A percentile compares a stretch with the other conserved stretches of the same genome.
Evolutionary conservation across 257 asterid genomes (phyloP).

Genomic region (Verbascum thapsus): DNA sequence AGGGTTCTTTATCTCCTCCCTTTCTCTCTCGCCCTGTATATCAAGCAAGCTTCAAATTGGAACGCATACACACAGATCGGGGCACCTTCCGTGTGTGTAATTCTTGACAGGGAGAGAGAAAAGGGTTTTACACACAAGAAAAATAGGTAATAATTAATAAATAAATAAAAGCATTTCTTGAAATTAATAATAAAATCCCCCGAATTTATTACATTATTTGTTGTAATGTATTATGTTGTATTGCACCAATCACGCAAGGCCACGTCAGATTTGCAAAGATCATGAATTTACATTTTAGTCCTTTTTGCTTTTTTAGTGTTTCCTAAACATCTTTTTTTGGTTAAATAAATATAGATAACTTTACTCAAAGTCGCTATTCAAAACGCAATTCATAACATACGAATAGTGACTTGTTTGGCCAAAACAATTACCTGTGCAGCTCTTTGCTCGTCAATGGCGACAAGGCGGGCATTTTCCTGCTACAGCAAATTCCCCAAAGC

Average conservation of each 20-base stretch:
- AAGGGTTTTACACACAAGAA: constrained; percentile 34
- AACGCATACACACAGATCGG: constrained; percentile 40
- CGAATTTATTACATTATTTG: too few species aligned
- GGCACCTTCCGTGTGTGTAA: constrained; percentile 35
- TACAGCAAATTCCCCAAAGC: constrained; percentile 21
- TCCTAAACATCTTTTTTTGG: neutral
- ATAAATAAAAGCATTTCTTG: too few species aligned
- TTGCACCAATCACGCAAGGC: constrained; percentile 27
- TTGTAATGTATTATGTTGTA: too few species aligned
- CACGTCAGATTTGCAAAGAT: constrained; percentile 32
- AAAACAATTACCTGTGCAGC: too few species aligned
- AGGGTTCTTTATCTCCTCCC: constrained; percentile 23
- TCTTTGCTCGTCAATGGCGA: constrained; percentile 34
- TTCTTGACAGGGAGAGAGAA: constrained; percentile 18
- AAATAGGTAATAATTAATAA: too few species aligned
- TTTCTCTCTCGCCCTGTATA: neutral
- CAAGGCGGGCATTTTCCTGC: constrained; percentile 26
- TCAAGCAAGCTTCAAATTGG: constrained; percentile 26
- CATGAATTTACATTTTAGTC: neutral
- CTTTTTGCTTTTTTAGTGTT: too few species aligned
- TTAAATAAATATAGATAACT: too few species aligned
- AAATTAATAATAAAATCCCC: too few species aligned
- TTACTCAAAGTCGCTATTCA: too few species aligned
- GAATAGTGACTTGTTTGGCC: too few species aligned
- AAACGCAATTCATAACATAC: too few species aligned